Base-by-base conservation (phyloP, 106 monocot species). In the Dioscorea dumetorum region DNA sequence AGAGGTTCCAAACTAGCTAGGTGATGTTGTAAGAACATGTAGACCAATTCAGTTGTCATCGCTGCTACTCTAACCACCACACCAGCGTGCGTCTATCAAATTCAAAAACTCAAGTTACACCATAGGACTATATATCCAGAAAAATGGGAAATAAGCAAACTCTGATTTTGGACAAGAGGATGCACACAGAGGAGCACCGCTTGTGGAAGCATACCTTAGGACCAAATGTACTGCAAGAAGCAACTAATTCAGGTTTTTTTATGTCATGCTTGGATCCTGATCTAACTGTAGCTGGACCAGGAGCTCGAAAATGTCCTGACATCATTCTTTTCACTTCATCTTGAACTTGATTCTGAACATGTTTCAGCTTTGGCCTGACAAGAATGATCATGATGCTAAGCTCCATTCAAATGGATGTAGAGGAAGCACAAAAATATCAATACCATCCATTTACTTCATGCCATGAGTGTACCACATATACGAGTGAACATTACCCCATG, bases 191-290 rank as follows among this genome's bases (percentile, higher is more conserved):
- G 28, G 28, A 28, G 3, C 28, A 28, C 28, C 3, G 28, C 1
- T 28, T 28, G 28, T 28, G 3, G 28, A 28, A 28, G 28, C 28
- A 28, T 73, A 94, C 90, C 91, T 86, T 82, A 20, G 77, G 84
- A 22, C 95, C 95, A 24, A 97, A 97, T n/a, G 75, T 24, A 69
- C 88, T 97, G 84, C 91, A 91, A 68, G 95, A 91, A 67, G 91
- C 95, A 67, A 97, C 72, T 14, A 97, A 67, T 14, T 81, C 64
- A 16, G 84, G 91, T 31, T 50, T 74, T 9, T 18, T 50, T 41
- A 66, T 68, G 23, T 57, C 21, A 61, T 61, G 56, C 24, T 64
- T 61, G 48, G 69, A 22, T 64, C 73, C 75, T 31, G 61, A 32
- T 69, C 24, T 66, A 41, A 78, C 52, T 41, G 57, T 50, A 5